Percentiles rank a stretch among this genome's conserved stretches.
These are phyloP conservation scores for Sphaerobolus stellatus DNA, from an alignment of 1,284 basidiomycete species.

Conservation along the genomic window DNA sequence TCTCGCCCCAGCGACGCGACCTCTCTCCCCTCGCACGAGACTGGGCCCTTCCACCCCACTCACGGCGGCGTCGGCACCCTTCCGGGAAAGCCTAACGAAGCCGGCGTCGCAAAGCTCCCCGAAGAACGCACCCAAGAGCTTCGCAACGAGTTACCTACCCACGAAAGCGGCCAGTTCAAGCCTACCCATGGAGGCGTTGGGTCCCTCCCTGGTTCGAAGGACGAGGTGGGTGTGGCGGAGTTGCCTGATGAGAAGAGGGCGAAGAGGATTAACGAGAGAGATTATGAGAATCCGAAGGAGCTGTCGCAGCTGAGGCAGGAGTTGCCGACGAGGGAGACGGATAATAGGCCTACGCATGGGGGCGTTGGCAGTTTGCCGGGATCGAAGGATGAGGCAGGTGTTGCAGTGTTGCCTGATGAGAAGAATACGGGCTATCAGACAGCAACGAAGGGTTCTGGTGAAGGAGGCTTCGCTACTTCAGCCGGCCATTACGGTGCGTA, in stretches of 20 bases:
- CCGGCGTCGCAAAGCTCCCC: conserved; percentile 41
- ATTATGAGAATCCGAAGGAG: no score
- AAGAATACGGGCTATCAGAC: no score
- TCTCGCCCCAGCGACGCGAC: background rate
- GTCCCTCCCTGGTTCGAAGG: conserved; percentile 28
- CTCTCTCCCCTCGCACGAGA: background rate
- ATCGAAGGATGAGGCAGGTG: conserved; percentile 24
- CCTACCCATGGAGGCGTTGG: conserved; percentile 27
- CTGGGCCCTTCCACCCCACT: background rate
- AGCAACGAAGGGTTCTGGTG: background rate
- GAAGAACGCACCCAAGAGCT: conserved; percentile 26
- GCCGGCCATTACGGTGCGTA: background rate
- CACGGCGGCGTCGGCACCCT: conserved; percentile 39
- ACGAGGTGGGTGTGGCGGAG: conserved; percentile 31
- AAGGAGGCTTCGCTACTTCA: background rate
- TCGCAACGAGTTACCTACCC: conserved; percentile 14
- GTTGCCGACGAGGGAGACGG: background rate
- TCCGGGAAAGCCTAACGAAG: conserved; percentile 36
- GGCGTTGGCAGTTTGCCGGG: conserved; percentile 35
- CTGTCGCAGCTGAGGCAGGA: background rate
- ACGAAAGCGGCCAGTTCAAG: conserved; percentile 11
- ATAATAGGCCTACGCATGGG: conserved; percentile 3
- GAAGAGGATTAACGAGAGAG: no score
- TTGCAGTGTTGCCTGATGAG: conserved; percentile 34
- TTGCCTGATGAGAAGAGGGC: conserved; percentile 28